These are phyloP conservation scores for Plasmodium coatneyi DNA, from an alignment of 169 alveolate genomes.

Conservation along the genomic window DNA sequence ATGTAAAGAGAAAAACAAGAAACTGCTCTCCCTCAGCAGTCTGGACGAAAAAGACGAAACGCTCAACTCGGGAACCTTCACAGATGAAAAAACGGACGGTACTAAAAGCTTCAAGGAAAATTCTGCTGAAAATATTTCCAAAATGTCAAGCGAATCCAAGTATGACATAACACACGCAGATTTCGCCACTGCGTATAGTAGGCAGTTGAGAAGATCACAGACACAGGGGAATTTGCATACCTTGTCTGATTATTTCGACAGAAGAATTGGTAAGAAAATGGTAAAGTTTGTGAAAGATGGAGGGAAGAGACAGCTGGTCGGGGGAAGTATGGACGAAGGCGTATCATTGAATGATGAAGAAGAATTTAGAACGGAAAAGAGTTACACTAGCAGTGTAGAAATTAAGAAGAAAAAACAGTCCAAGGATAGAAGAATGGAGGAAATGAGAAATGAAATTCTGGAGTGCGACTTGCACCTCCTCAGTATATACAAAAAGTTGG, in stretches of 20 bases:
- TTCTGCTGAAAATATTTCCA: slow-evolving; percentile 28
- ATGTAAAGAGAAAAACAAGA: slow-evolving; percentile 64
- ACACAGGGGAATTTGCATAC: slow-evolving; percentile 22
- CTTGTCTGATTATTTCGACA: slow-evolving; percentile 23
- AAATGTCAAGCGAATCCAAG: slow-evolving; percentile 15
- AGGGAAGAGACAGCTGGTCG: neutral
- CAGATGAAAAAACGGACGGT: slow-evolving; percentile 22
- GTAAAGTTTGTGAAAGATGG: neutral
- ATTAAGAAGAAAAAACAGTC: neutral
- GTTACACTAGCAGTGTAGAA: neutral
- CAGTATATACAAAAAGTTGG: slow-evolving; percentile 55
- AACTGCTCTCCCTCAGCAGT: slow-evolving; percentile 39
- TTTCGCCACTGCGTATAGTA: slow-evolving; percentile 12
- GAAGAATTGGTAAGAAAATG: neutral
- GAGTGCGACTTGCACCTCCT: slow-evolving; percentile 41
- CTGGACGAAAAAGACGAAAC: slow-evolving; percentile 35
- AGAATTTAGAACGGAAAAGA: neutral
- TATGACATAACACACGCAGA: slow-evolving; percentile 18
- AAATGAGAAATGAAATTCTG: slow-evolving; percentile 39
- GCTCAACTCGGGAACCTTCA: slow-evolving; percentile 4
- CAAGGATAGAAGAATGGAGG: slow-evolving; percentile 22
- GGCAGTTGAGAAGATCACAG: slow-evolving; percentile 17
- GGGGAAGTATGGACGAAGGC: neutral
- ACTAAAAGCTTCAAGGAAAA: slow-evolving; percentile 15
- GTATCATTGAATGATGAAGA: neutral